Base-by-base conservation (phyloP, 2,329 filamentous ascomycete genomes). In the Penicillium sp. region DNA sequence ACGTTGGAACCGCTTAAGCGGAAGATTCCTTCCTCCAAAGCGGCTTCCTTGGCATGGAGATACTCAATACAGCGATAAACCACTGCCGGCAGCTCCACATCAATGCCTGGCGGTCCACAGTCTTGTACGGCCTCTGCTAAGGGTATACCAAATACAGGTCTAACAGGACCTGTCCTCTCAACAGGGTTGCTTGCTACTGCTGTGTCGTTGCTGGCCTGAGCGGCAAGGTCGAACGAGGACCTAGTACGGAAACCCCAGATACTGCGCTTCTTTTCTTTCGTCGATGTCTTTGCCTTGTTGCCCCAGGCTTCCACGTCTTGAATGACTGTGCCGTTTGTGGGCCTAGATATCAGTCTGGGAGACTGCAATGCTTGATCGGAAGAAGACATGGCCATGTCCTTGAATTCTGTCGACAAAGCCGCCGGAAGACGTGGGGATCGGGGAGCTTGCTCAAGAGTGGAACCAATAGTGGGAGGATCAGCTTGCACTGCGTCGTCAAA, bases 21-120 rank as follows among this genome's bases (percentile, higher is more conserved):
- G 77, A 98, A 98, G 37, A 98, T 95, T 38, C 93, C 93, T 69
- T 98, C 93, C 67, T 98, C 93, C 6, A 77, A 77, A 42, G 85
- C 77, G 10, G 90, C 93, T 54, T 87, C 82, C 72, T 90, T 90
- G 6, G 81, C 79, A 57, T 88, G 85, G 17, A 98, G 77, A 67
- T 95, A 98, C 67, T 97, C 88, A 54, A 98, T 87, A 64, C 89
- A 96, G 50, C 93, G 84, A 71, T 94, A 98, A 8, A 97, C 88
- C 2, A 98, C 93, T 6, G 91, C 87, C 1, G 93, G 93, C 26
- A 98, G 74, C 26, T 86, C 83, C 6, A 88, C 82, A 53, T 82
- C 80, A 39, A 87, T 76, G 49, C 88, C 87, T 12, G 63, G 60
- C 0, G 89, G 90, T 12, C 82, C 77, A 59, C 87, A 90, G 64